phyloP scores from a whole-genome alignment of 345 rosid species.

The Turritis glabra region DNA sequence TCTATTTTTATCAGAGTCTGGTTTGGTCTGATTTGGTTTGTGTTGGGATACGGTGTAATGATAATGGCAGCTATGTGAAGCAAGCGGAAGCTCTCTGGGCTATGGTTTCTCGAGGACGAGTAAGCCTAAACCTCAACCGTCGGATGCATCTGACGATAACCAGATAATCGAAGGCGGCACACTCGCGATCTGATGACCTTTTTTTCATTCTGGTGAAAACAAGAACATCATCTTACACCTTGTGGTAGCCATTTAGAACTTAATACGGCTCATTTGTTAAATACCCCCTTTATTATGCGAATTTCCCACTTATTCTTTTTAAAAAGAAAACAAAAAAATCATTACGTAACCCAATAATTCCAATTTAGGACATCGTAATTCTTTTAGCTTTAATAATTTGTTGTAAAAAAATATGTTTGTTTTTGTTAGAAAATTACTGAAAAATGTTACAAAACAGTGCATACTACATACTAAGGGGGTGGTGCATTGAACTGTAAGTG shows the following conservation, averaged over 20 bases:
- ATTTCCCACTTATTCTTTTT: too few species aligned
- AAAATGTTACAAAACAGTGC: too few species aligned
- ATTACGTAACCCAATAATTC: too few species aligned
- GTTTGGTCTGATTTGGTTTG: background rate
- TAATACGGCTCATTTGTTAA: too few species aligned
- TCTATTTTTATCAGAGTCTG: background rate
- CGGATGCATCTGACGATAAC: conserved; percentile 74
- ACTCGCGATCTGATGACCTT: conserved; percentile 55
- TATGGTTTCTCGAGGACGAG: conserved; percentile 82
- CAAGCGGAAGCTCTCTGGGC: conserved; percentile 93
- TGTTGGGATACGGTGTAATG: background rate
- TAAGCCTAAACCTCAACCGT: conserved; percentile 52
- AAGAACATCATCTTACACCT: background rate
- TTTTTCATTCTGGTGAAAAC: background rate
- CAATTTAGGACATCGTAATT: too few species aligned
- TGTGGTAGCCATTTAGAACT: conserved; percentile 6
- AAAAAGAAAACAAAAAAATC: too few species aligned
- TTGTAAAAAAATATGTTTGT: too few species aligned
- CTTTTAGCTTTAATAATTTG: too few species aligned
- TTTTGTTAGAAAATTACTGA: too few species aligned
- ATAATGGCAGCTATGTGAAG: conserved; percentile 67
- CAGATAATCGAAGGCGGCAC: conserved; percentile 70
- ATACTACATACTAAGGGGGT: too few species aligned
- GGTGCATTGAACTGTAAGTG: too few species aligned
- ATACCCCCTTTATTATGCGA: too few species aligned